Evolutionary conservation across 495 filamentous ascomycete genomes (phyloP), one percentile per base, ranked within the genome.

Genomic region (Aspergillus ostianus): DNA sequence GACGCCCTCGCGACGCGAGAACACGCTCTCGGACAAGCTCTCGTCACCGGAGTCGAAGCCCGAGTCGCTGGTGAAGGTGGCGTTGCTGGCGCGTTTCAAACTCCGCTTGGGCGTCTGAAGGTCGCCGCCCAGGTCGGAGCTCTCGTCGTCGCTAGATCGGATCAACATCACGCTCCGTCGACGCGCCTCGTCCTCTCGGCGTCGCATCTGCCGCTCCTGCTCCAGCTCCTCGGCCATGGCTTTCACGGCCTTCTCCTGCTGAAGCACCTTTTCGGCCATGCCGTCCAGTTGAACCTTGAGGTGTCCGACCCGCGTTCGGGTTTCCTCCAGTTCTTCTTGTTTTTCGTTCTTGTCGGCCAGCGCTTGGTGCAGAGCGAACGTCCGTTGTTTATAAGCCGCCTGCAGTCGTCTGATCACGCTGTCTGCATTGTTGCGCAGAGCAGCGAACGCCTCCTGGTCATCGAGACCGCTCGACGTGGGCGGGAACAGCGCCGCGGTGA

Each of bases 241-340:
- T 66, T 79, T 76, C 83, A 90, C 87, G 49, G 77, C 81, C 53
- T 72, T 69, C 63, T 92, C 87, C 62, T 90, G 87, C 64, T 87
- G 82, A 0, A 76, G 70, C 0, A 86, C 85, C 62, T 85, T 83
- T n/a, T 75, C 79, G 1, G 90, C 85, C 85, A 93, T 87, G 41
- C 84, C 85, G 68, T 92, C 88, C 7, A 96, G 77, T 71, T 96
- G 91, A 54, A 79, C 77, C 71, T 88, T 90, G 23, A 93, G 77
- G 61, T 88, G 82, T 32, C 77, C 73, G 13, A 83, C 79, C 0
- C 89, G 78, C 10, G 87, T 87, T 49, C 87, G 80, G n/a, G 87
- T 83, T 66, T 91, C 90, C 55, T 90, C 88, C 3, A 88, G 72
- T 67, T 93, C 91, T 50, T 94, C 90, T 7, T 69, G 68, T 67